Conservation (phyloP, 495 filamentous ascomycete genomes). For the Aspergillus ostianus region DNA sequence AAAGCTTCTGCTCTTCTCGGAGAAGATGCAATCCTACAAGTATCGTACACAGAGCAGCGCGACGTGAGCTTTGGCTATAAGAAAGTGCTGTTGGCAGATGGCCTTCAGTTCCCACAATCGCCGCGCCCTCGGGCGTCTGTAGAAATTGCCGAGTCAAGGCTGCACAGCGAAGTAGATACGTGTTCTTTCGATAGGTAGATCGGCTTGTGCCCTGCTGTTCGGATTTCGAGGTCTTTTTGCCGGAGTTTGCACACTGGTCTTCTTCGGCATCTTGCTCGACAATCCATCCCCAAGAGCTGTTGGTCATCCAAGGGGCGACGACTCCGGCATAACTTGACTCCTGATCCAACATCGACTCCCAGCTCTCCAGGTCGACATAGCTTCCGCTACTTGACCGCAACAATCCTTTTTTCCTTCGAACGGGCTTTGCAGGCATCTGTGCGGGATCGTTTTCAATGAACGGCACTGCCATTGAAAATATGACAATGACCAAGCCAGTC, state of each 20-base stretch:
- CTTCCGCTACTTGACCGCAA: conserved; percentile 61
- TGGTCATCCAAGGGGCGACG: conserved; percentile 63
- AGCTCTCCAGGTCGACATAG: conserved; percentile 55
- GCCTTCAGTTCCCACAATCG: conserved; percentile 51
- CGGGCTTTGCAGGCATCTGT: conserved; percentile 37
- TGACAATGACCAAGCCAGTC: conserved; percentile 69
- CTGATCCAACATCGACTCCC: conserved; percentile 59
- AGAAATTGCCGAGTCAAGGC: conserved; percentile 56
- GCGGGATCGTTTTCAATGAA: conserved; percentile 41
- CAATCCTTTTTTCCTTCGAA: conserved; percentile 49
- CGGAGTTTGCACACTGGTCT: conserved; percentile 19
- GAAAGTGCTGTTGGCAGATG: conserved; percentile 61
- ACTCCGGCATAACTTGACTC: conserved; percentile 57
- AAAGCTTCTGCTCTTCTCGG: conserved; percentile 84
- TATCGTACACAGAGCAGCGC: conserved; percentile 61
- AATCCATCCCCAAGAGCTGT: conserved; percentile 72
- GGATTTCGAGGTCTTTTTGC: conserved; percentile 22
- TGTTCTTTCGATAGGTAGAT: conserved; percentile 46
- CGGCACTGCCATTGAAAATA: conserved; percentile 62
- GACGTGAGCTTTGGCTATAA: conserved; percentile 52
- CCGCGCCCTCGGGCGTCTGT: conserved; percentile 50
- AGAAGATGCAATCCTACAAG: conserved; percentile 80
- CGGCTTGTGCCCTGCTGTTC: conserved; percentile 24
- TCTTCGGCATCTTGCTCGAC: conserved; percentile 56
- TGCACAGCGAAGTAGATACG: conserved; percentile 44